These are phyloP conservation scores for Kurtzmaniella quercitrusa DNA, from an alignment of 1,139 yeast genomes.

Conservation along the genomic window DNA sequence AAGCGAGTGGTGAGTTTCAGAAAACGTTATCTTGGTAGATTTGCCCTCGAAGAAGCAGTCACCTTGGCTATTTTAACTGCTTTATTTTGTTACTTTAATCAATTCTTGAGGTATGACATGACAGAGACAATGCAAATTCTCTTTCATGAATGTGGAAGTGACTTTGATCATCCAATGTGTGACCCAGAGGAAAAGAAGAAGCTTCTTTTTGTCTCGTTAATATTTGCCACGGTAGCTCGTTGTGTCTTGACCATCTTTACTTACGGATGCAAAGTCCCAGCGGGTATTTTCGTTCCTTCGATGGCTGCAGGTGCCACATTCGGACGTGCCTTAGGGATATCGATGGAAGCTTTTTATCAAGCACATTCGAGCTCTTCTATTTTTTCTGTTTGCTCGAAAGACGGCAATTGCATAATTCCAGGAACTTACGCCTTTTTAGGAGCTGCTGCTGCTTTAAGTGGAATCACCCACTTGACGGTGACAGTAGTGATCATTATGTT, in stretches of 20 bases:
- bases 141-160: slow-evolving; percentile 75
- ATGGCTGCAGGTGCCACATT: slow-evolving; percentile 96
- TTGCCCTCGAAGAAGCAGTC: slow-evolving; percentile 69
- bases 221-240: slow-evolving; percentile 70
- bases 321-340: slow-evolving; percentile 77
- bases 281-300: slow-evolving; percentile 94
- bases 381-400: slow-evolving; percentile 45
- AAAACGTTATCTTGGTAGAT: slow-evolving; percentile 55
- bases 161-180: slow-evolving; percentile 44
- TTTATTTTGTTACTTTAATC: slow-evolving; percentile 75
- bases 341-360: slow-evolving; percentile 56
- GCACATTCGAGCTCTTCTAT: slow-evolving; percentile 33
- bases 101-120: slow-evolving; percentile 82
- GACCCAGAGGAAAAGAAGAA: slow-evolving; percentile 34
- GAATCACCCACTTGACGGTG: slow-evolving; percentile 87
- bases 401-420: slow-evolving; percentile 65
- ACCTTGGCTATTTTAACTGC: slow-evolving; percentile 69
- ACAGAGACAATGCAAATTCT: slow-evolving; percentile 89
- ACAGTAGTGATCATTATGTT: slow-evolving; percentile 95
- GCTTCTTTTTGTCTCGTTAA: slow-evolving; percentile 43
- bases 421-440: slow-evolving; percentile 97
- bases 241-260: slow-evolving; percentile 72
- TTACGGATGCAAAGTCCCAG: slow-evolving; percentile 90
- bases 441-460: slow-evolving; percentile 93
- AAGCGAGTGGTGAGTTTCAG: slow-evolving; percentile 77